Evolutionary conservation across 1,284 basidiomycete species (phyloP), one percentile per base, ranked within the genome.

Genomic region (Moesziomyces sp.): DNA sequence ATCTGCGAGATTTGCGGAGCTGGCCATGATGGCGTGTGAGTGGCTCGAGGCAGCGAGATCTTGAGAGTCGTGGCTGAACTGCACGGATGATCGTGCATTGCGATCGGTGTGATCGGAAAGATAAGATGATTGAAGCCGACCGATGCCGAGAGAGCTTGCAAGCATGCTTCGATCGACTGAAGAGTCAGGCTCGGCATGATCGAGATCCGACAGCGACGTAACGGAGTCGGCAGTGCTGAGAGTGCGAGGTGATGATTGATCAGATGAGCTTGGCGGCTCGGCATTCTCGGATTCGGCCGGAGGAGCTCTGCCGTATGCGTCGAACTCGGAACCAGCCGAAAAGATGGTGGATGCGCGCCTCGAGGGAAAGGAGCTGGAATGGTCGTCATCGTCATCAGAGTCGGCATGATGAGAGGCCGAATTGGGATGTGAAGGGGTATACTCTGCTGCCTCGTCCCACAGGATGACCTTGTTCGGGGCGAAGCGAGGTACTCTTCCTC

Each of bases 391-490:
- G n/a, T 62, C 57, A 18, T 70, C 58, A 7, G 55, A 61, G n/a
- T 61, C 61, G 11, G 16, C 23, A 10, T 51, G 54, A 5, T n/a
- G 48, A 8, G 50, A 21, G 1, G 33, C 2, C 4, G 24, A 11
- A 2, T 30, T 11, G 13, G 52, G 33, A 6, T 14, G 18, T 2
- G 60, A 57, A 6, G 59, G 48, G 0, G 54, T 55, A 9, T 62
- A 60, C 19, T 61, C 54, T 18, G 78, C 77, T 10, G 69, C 72
- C 46, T 81, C 74, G 44, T 81, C 79, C 79, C 79, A 81, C 8
- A 81, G 48, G 13, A 81, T 44, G 33, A 81, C 77, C 54, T 81
- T 81, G 59, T 80, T 81, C 18, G 79, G 79, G 24, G 79, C 77
- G 51, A 77, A 81, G 40, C 72, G 63, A 16, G 79, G 79, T 19